These are phyloP conservation scores for Phytophthora sansomeana DNA, from an alignment of 352 stramenopile genomes.

Conservation along the genomic window DNA sequence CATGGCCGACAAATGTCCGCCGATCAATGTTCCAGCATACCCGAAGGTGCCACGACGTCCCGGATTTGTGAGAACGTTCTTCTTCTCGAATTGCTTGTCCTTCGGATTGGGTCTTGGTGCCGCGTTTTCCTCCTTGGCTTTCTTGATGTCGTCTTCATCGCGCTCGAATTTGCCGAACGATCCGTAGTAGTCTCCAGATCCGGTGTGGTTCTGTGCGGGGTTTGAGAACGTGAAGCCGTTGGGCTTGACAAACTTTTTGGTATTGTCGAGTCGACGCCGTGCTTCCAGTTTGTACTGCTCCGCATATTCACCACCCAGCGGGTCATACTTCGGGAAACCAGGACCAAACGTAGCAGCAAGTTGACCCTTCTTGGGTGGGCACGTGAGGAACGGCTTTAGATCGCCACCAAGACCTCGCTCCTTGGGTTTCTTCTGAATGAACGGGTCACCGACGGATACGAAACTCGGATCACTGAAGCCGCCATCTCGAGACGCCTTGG, in stretches of 20 bases:
- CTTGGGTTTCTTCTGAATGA: slow-evolving; percentile 51
- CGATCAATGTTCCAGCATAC: slow-evolving; percentile 78
- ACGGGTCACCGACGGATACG: slow-evolving; percentile 71
- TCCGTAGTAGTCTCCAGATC: slow-evolving; percentile 77
- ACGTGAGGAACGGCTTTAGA: slow-evolving; percentile 80
- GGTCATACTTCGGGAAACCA: slow-evolving; percentile 69
- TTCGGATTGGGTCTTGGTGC: slow-evolving; percentile 56
- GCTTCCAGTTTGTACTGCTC: slow-evolving; percentile 79
- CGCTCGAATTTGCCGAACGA: slow-evolving; percentile 71
- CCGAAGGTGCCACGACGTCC: slow-evolving; percentile 75
- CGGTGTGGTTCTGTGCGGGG: slow-evolving; percentile 65
- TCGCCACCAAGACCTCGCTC: slow-evolving; percentile 62
- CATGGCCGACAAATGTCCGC: slow-evolving; percentile 55
- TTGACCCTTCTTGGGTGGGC: slow-evolving; percentile 70
- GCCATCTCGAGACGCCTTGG: slow-evolving; percentile 69
- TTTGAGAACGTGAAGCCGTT: slow-evolving; percentile 76
- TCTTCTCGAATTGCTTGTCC: slow-evolving; percentile 70
- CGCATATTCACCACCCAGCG: slow-evolving; percentile 62
- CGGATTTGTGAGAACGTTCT: slow-evolving; percentile 73
- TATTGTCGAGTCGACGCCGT: slow-evolving; percentile 76
- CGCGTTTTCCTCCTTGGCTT: slow-evolving; percentile 52
- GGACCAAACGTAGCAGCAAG: slow-evolving; percentile 69
- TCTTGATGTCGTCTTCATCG: slow-evolving; percentile 71
- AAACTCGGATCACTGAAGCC: slow-evolving; percentile 82
- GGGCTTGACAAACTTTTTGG: slow-evolving; percentile 70